phyloP scores from a whole-genome alignment of 2,329 filamentous ascomycete genomes.

The Trichoderma semiorbis region DNA sequence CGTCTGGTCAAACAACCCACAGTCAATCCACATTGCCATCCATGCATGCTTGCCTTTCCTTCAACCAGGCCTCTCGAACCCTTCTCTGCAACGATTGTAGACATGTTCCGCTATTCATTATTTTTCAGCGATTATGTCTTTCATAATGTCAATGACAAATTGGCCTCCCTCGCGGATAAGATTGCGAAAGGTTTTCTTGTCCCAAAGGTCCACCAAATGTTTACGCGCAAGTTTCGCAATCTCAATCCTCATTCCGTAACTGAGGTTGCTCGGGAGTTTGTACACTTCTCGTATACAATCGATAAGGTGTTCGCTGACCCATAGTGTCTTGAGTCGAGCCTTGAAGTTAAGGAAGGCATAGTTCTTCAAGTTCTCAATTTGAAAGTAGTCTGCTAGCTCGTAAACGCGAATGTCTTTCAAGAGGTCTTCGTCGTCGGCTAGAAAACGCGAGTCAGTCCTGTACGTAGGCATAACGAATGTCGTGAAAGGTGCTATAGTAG shows the following conservation, averaged over 20 bases:
- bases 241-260: not conserved
- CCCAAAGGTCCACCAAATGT: not conserved
- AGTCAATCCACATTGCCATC: not conserved
- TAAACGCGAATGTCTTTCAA: slow-evolving; percentile 16
- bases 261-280: not conserved
- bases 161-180: slow-evolving; percentile 14
- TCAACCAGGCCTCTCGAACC: not conserved
- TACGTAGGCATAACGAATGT: not conserved
- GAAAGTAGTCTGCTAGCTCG: slow-evolving; percentile 9
- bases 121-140: not conserved
- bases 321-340: not conserved
- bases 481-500: not conserved
- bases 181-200: not conserved
- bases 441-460: not conserved
- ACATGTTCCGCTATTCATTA: not conserved
- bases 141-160: slow-evolving; percentile 4
- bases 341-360: not conserved
- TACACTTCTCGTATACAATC: slow-evolving; percentile 12
- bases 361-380: not conserved
- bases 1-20: not conserved
- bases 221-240: not conserved
- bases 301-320: not conserved
- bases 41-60: not conserved
- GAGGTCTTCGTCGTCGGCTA: slow-evolving; percentile 1
- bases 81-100: not conserved